A percentile compares a stretch with the other conserved stretches of the same genome.
phyloP scores from a whole-genome alignment of 1,284 basidiomycete genomes.

The Schizophyllum commune region DNA sequence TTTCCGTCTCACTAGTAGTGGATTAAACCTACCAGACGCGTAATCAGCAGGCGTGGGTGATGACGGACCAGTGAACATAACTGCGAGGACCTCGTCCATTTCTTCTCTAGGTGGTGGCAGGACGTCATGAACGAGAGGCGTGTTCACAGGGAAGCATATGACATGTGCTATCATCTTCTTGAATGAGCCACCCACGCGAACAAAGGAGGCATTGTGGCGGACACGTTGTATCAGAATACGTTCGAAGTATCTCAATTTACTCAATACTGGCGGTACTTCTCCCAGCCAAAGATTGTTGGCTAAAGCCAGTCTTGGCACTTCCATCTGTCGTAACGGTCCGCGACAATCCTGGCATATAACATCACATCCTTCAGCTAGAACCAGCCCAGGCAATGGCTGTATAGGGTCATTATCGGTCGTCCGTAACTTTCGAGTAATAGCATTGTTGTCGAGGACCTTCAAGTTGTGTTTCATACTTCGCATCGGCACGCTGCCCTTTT shows the following conservation, averaged over 20 bases:
- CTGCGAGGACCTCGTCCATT: background rate
- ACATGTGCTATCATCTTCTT: constrained; percentile 6
- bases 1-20: constrained; percentile 24
- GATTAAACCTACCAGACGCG: constrained; percentile 25
- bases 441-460: constrained; percentile 7
- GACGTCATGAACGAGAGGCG: background rate
- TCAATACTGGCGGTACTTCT: background rate
- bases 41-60: constrained; percentile 18
- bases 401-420: no score
- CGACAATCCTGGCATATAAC: constrained; percentile 1
- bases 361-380: background rate
- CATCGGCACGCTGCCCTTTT: constrained; percentile 8
- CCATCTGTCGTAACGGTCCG: background rate
- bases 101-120: background rate
- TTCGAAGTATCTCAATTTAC: constrained; percentile 5
- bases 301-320: background rate
- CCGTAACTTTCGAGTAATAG: constrained; percentile 1
- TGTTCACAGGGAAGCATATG: constrained; percentile 4
- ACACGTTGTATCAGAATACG: constrained; percentile 4
- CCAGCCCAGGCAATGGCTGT: no score
- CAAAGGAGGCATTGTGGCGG: constrained; percentile 6
- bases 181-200: constrained; percentile 1
- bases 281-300: constrained; percentile 4
- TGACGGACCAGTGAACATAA: constrained; percentile 4
- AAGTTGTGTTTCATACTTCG: constrained; percentile 11